phyloP scores from a whole-genome alignment of 2,329 filamentous ascomycete genomes.

The Tolypocladium tundrense region DNA sequence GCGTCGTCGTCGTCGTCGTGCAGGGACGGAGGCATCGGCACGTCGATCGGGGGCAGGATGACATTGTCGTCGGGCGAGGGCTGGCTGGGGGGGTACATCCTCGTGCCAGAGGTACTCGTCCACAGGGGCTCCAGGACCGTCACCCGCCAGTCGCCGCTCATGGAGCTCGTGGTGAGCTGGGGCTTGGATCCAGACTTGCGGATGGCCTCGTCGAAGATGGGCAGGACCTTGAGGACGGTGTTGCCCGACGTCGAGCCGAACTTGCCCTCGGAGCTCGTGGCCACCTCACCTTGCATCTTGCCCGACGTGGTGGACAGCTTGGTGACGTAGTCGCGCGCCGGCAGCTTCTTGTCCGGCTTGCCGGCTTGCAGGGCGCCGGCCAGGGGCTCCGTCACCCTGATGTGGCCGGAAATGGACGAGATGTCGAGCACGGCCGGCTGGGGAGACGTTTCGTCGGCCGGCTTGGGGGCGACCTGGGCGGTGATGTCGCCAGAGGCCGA shows the following conservation, averaged over 20 bases:
- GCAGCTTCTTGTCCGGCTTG: slow-evolving; percentile 19
- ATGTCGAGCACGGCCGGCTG: slow-evolving; percentile 30
- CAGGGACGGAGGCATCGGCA: not conserved
- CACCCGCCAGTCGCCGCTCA: slow-evolving; percentile 31
- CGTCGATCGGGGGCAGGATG: not conserved
- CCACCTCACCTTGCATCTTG: slow-evolving; percentile 26
- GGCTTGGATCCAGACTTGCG: slow-evolving; percentile 9
- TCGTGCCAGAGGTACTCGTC: slow-evolving; percentile 12
- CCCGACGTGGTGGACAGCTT: slow-evolving; percentile 35
- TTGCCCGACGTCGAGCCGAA: slow-evolving; percentile 31
- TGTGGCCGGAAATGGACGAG: slow-evolving; percentile 30
- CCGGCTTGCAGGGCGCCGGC: slow-evolving; percentile 7
- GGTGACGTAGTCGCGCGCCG: slow-evolving; percentile 36
- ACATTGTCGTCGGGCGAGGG: not conserved
- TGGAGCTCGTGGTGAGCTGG: slow-evolving; percentile 29
- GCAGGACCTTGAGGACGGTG: slow-evolving; percentile 29
- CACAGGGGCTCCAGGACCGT: slow-evolving; percentile 34
- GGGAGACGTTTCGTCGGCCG: slow-evolving; percentile 20
- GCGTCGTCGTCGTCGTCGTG: not conserved
- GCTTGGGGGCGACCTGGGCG: slow-evolving; percentile 29
- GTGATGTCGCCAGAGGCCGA: slow-evolving; percentile 33
- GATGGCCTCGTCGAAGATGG: slow-evolving; percentile 25
- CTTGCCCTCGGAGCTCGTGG: slow-evolving; percentile 24
- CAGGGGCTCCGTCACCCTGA: slow-evolving; percentile 32
- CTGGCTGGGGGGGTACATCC: not conserved